These are phyloP conservation scores for Scedosporium apiospermum DNA, from an alignment of 2,329 filamentous ascomycete genomes.

Conservation along the genomic window DNA sequence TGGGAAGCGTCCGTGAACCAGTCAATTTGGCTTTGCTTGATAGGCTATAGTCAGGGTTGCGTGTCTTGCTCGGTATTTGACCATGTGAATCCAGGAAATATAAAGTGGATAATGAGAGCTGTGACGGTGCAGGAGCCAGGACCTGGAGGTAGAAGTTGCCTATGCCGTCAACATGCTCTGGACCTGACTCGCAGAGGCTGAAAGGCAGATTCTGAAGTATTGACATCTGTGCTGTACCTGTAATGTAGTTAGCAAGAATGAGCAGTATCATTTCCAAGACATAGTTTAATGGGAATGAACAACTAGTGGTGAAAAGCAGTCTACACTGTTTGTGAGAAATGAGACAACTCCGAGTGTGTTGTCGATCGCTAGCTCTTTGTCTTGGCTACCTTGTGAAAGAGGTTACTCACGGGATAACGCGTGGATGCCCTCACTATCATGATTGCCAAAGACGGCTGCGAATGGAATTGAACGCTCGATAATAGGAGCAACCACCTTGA, in stretches of 20 bases:
- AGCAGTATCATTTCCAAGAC: slow-evolving; percentile 15
- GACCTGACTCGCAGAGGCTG: slow-evolving; percentile 74
- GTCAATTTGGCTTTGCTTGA: slow-evolving; percentile 86
- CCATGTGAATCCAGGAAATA: slow-evolving; percentile 91
- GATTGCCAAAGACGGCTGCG: slow-evolving; percentile 91
- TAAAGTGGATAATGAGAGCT: slow-evolving; percentile 83
- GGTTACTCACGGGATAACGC: slow-evolving; percentile 27
- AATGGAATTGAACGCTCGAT: slow-evolving; percentile 85
- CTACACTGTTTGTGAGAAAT: slow-evolving; percentile 9
- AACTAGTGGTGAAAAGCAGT: background rate
- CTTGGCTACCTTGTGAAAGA: slow-evolving; percentile 12
- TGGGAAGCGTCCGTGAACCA: slow-evolving; percentile 58
- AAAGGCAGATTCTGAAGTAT: slow-evolving; percentile 81
- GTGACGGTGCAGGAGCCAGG: slow-evolving; percentile 67
- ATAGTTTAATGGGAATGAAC: slow-evolving; percentile 8
- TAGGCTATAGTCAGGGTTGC: slow-evolving; percentile 88
- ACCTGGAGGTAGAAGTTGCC: slow-evolving; percentile 95
- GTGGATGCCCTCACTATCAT: slow-evolving; percentile 79
- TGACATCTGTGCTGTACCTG: slow-evolving; percentile 72
- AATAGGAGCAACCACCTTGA: slow-evolving; percentile 81
- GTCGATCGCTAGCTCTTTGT: background rate
- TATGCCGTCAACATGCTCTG: slow-evolving; percentile 75
- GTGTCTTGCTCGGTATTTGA: slow-evolving; percentile 80
- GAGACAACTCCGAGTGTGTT: slow-evolving; percentile 9
- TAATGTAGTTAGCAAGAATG: slow-evolving; percentile 33